Conservation (phyloP, 306 rosid species). For the Rosa chinensis region DNA sequence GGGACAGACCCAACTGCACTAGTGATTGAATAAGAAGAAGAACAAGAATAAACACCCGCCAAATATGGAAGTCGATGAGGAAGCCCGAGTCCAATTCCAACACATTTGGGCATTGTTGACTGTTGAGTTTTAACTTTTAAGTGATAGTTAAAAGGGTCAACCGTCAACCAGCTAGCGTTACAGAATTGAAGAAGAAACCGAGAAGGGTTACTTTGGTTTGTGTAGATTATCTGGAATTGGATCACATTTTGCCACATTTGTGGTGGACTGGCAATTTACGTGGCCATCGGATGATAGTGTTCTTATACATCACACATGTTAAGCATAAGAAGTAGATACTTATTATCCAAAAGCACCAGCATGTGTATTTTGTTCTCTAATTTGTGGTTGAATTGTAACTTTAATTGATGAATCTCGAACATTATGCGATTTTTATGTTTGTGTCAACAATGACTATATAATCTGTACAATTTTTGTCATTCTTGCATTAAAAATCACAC, state of each 20-base stretch:
- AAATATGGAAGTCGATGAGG: conserved; percentile 28
- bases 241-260: conserved; percentile 15
- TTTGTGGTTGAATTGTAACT: too few relatives aligned
- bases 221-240: not conserved
- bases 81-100: conserved; percentile 43
- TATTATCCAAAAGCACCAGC: not conserved
- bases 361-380: not conserved
- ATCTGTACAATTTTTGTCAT: too few relatives aligned
- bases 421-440: too few relatives aligned
- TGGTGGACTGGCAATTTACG: conserved; percentile 18
- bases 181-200: not conserved
- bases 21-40: conserved; percentile 9
- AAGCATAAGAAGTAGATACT: not conserved
- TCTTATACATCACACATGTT: not conserved
- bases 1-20: conserved; percentile 18
- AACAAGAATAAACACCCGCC: not conserved
- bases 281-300: not conserved
- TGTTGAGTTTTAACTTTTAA: conserved; percentile 15
- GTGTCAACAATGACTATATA: too few relatives aligned
- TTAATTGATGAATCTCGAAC: too few relatives aligned
- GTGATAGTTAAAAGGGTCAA: not conserved
- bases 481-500: too few relatives aligned
- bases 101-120: conserved; percentile 47
- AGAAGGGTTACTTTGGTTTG: too few relatives aligned
- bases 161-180: not conserved